Conservation (phyloP, 1,284 basidiomycete species). For the Fomitopsis palustris region DNA sequence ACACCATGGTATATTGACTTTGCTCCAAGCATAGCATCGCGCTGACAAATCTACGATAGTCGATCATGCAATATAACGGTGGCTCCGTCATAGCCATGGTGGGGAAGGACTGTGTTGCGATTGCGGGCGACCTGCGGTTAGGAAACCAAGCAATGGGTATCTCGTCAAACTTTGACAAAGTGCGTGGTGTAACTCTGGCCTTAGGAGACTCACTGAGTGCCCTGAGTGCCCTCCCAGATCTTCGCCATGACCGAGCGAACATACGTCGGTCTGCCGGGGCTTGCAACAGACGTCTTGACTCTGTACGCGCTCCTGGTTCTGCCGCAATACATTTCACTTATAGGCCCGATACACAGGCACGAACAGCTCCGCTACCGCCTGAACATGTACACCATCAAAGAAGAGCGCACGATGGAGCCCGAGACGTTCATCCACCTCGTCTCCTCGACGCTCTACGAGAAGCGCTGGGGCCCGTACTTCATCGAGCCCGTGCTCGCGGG, state of each 20-base stretch:
- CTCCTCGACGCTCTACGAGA: constrained; percentile 96
- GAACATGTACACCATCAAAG: constrained; percentile 99
- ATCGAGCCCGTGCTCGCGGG: constrained; percentile 97
- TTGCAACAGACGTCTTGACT: constrained; percentile 92
- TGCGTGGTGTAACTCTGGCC: constrained; percentile 38
- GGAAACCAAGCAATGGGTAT: constrained; percentile 90
- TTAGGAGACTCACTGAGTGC: too few species aligned
- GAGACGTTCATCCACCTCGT: constrained; percentile 96
- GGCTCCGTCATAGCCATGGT: constrained; percentile 99
- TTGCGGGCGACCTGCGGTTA: constrained; percentile 92
- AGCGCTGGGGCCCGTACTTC: constrained; percentile 96
- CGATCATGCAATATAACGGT: constrained; percentile 87
- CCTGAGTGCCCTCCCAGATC: constrained; percentile 74
- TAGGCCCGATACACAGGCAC: constrained; percentile 60
- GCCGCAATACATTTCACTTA: neutral
- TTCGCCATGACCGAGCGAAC: constrained; percentile 94
- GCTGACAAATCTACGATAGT: constrained; percentile 37
- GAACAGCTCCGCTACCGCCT: constrained; percentile 91
- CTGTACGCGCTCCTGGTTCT: constrained; percentile 43
- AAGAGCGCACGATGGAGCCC: constrained; percentile 95
- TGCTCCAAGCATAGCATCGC: neutral
- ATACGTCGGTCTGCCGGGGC: constrained; percentile 89
- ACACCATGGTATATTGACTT: neutral
- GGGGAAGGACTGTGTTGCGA: constrained; percentile 98
- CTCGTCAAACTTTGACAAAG: constrained; percentile 94